Conservation (phyloP, 176 grass and related monocot genomes). For the Stipa capillata region DNA sequence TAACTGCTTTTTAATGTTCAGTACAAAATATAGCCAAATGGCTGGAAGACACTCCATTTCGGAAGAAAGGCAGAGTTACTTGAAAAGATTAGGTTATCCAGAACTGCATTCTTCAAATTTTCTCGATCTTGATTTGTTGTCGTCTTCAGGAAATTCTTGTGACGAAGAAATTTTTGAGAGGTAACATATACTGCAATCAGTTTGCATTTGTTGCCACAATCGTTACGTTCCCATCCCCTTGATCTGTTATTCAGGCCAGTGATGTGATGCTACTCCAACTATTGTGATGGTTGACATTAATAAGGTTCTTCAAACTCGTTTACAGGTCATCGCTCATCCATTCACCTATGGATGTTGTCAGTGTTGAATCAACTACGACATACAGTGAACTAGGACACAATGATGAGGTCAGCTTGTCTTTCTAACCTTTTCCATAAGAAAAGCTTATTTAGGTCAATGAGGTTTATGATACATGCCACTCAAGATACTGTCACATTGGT, state of each 20-base stretch:
- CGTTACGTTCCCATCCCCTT: not conserved
- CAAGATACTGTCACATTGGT: not conserved
- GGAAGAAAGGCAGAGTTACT: slow-evolving; percentile 46
- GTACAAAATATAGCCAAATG: slow-evolving; percentile 36
- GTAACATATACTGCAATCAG: slow-evolving; percentile 23
- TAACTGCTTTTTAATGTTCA: slow-evolving; percentile 13
- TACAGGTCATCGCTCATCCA: slow-evolving; percentile 66
- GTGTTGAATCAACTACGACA: slow-evolving; percentile 40
- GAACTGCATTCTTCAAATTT: slow-evolving; percentile 89
- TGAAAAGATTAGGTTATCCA: slow-evolving; percentile 49
- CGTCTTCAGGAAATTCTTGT: slow-evolving; percentile 82
- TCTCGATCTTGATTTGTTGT: slow-evolving; percentile 79
- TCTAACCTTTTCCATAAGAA: not conserved
- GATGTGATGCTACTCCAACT: not conserved
- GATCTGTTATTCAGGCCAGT: not conserved
- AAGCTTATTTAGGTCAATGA: not conserved
- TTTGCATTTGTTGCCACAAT: not conserved
- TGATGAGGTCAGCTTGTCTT: slow-evolving; percentile 33
- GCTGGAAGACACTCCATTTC: slow-evolving; percentile 46
- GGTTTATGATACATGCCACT: not conserved
- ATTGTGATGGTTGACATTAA: not conserved
- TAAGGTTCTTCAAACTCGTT: slow-evolving; percentile 16
- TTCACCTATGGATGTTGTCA: slow-evolving; percentile 58
- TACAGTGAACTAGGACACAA: slow-evolving; percentile 34
- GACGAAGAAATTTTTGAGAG: slow-evolving; percentile 80